Evolutionary conservation across 106 monocot species (phyloP).

Genomic region (Narthecium ossifragum): DNA sequence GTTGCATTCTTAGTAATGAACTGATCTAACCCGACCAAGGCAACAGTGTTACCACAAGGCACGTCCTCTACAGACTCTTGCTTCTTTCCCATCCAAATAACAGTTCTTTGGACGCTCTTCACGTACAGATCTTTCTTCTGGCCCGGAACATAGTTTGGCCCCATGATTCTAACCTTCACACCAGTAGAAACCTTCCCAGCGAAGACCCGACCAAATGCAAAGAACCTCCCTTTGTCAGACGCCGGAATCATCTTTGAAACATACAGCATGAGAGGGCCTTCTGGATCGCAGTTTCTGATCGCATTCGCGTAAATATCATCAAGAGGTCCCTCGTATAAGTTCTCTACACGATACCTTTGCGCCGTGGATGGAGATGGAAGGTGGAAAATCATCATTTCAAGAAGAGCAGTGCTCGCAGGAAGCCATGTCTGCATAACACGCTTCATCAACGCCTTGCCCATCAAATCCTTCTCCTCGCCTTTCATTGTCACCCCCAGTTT

Average conservation of each 20-base stretch:
- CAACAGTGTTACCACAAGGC: constrained; percentile 52
- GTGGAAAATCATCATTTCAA: constrained; percentile 55
- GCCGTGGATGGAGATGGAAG: constrained; percentile 43
- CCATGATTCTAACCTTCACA: constrained; percentile 41
- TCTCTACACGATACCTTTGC: constrained; percentile 48
- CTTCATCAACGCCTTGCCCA: constrained; percentile 46
- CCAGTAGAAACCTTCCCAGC: constrained; percentile 39
- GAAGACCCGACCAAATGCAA: constrained; percentile 48
- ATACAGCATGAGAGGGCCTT: constrained; percentile 47
- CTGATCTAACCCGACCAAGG: constrained; percentile 51
- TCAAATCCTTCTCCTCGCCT: constrained; percentile 38
- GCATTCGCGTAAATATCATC: constrained; percentile 42
- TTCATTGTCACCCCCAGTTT: constrained; percentile 45
- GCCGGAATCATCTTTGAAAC: constrained; percentile 54
- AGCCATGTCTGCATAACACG: constrained; percentile 51
- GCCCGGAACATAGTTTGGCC: constrained; percentile 46
- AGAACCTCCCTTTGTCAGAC: constrained; percentile 45
- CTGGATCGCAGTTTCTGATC: constrained; percentile 38
- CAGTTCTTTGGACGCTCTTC: constrained; percentile 48
- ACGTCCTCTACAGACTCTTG: constrained; percentile 50
- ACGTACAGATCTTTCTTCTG: constrained; percentile 52
- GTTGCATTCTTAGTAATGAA: constrained; percentile 51
- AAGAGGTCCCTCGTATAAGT: constrained; percentile 44
- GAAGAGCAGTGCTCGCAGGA: constrained; percentile 38
- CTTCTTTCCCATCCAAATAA: constrained; percentile 53